phyloP scores from a whole-genome alignment of 441 rosid genomes.

The Pelargonium myrrhifolium region DNA sequence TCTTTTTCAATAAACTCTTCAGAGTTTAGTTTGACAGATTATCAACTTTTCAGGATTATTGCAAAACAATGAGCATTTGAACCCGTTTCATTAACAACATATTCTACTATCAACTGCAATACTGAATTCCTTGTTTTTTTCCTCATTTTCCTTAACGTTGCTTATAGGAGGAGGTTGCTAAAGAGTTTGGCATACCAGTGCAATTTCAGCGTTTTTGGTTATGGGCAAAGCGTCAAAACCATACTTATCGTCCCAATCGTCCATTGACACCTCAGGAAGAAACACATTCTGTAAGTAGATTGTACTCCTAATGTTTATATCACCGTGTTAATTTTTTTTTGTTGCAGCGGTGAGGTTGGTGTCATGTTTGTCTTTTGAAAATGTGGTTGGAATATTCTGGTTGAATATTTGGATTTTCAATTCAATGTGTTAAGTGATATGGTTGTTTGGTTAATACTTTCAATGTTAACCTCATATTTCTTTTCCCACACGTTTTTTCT shows the following conservation, averaged over 20 bases:
- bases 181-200: slow-evolving; percentile 39
- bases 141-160: background rate
- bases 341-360: background rate
- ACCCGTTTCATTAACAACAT: too few relatives aligned
- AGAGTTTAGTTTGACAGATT: too few relatives aligned
- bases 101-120: background rate
- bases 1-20: too few relatives aligned
- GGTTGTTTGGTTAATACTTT: background rate
- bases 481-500: background rate
- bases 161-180: slow-evolving; percentile 42
- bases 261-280: slow-evolving; percentile 37
- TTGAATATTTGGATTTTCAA: background rate
- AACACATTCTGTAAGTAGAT: slow-evolving; percentile 31
- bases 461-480: background rate
- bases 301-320: slow-evolving; percentile 2
- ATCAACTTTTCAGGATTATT: too few relatives aligned
- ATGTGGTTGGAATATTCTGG: background rate
- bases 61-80: too few relatives aligned
- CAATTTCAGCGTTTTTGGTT: slow-evolving; percentile 50
- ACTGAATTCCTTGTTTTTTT: background rate
- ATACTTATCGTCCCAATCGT: slow-evolving; percentile 46
- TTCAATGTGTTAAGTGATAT: background rate
- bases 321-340: background rate
- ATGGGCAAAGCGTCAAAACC: slow-evolving; percentile 50
- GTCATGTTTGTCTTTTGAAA: background rate